Evolutionary conservation across 441 rosid genomes (phyloP), one percentile per base, ranked within the genome.

Genomic region (Hura crepitans): DNA sequence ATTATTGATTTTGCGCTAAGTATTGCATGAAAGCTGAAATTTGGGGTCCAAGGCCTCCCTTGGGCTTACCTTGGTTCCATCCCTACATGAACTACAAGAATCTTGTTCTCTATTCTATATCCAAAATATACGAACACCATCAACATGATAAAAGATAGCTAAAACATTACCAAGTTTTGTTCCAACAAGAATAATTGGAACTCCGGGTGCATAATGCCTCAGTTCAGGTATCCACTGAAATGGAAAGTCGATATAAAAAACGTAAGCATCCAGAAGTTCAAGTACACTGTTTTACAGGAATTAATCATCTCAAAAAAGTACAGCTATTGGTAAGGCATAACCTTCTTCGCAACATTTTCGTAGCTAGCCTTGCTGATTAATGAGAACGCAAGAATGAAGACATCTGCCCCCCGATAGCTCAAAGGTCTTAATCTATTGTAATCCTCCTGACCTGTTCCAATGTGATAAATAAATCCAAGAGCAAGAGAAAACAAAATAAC

Each of bases 321-420:
- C 33, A 42, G 22, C 14, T 25, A 55, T 59, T 23, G 69, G 31
- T 27, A 22, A 57, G 45, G 30, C 30, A 51, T 35, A 72, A 90
- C 96, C 94, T 90, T 90, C 80, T 90, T 90, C 67, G 92, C 87
- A 50, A 90, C 81, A 62, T 88, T 90, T 77, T 90, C 97, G 66
- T 88, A 90, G 79, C 97, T 90, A 51, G 97, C 97, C 70, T 88
- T 90, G 89, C 97, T 90, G 70, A 88, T 89, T 53, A 90, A 87
- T 58, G 96, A 90, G 78, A 90, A 90, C 0, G 90, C 96, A 64
- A 90, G 92, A 71, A 90, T 85, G 73, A 90, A 90, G 30, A 90
- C 93, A 84, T 90, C 96, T 8, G 92, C 93, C 2, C 94, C 94
- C 49, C 90, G 86, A 59, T 90, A 88, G 72, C 93, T 88, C 79